These are phyloP conservation scores for Saccharomycodes ludwigii DNA, from an alignment of 805 yeast genomes.

Conservation along the genomic window DNA sequence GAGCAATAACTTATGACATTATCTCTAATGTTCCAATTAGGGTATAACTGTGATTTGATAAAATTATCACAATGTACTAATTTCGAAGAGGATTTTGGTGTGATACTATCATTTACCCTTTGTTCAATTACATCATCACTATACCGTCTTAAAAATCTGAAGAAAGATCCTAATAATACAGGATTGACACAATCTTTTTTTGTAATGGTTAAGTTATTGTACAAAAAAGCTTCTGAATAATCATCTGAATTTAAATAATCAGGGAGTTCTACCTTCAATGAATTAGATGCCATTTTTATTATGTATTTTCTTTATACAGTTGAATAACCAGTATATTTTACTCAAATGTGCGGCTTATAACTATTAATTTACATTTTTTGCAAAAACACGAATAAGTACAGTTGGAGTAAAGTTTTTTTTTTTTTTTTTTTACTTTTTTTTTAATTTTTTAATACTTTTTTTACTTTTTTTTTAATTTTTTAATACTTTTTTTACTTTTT, in stretches of 20 bases:
- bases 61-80: constrained; percentile 24
- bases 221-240: not conserved
- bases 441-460: too few relatives aligned
- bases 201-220: constrained; percentile 13
- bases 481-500: too few relatives aligned
- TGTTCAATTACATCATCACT: constrained; percentile 36
- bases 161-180: constrained; percentile 19
- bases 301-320: too few relatives aligned
- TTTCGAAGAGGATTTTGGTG: constrained; percentile 13
- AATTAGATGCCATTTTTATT: too few relatives aligned
- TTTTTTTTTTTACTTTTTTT: too few relatives aligned
- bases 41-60: constrained; percentile 26
- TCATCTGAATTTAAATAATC: not conserved
- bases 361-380: too few relatives aligned
- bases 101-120: constrained; percentile 28
- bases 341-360: too few relatives aligned
- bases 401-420: too few relatives aligned
- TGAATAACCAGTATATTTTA: too few relatives aligned
- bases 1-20: constrained; percentile 31
- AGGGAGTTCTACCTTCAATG: not conserved
- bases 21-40: constrained; percentile 35
- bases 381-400: too few relatives aligned
- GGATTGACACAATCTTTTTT: constrained; percentile 21
- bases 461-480: too few relatives aligned
- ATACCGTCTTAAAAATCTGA: constrained; percentile 19